phyloP scores from a whole-genome alignment of 2,329 filamentous ascomycete species.

The Waltergamsia citrina region DNA sequence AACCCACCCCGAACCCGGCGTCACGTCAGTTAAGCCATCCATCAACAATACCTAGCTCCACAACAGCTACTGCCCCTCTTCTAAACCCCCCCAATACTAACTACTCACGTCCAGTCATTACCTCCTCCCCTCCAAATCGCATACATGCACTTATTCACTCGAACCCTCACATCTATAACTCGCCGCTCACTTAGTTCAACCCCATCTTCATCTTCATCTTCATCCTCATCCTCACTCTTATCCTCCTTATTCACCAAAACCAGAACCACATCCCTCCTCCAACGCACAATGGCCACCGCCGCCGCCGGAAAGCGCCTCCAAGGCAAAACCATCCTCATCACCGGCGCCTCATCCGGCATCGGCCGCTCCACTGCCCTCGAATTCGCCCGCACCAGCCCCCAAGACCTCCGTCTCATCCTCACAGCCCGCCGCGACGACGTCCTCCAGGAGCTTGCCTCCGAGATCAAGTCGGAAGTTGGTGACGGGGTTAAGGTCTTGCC shows the following conservation, averaged over 20 bases:
- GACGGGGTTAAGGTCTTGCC: conserved; percentile 73
- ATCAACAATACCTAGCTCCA: too few relatives aligned
- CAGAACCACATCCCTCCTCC: background rate
- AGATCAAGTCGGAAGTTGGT: conserved; percentile 70
- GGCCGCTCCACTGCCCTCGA: conserved; percentile 77
- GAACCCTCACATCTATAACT: conserved; percentile 2
- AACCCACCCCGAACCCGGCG: too few relatives aligned
- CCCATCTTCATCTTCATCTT: too few relatives aligned
- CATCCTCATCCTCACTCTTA: conserved; percentile 1
- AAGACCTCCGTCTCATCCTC: conserved; percentile 72
- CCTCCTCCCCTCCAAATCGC: too few relatives aligned
- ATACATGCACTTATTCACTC: conserved; percentile 1
- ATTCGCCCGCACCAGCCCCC: conserved; percentile 78
- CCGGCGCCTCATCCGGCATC: conserved; percentile 89
- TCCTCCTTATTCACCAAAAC: conserved; percentile 4
- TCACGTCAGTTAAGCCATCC: too few relatives aligned
- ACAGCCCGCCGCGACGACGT: conserved; percentile 80
- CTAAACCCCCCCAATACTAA: too few relatives aligned
- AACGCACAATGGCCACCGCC: conserved; percentile 39
- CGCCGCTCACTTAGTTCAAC: too few relatives aligned
- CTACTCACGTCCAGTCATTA: too few relatives aligned
- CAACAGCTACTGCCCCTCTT: too few relatives aligned
- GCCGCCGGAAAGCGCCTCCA: conserved; percentile 74
- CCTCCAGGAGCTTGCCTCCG: conserved; percentile 63
- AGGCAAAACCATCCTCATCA: conserved; percentile 88